A percentile compares a stretch with the other conserved stretches of the same genome.
These are phyloP conservation scores for Fusarium equiseti DNA, from an alignment of 2,329 filamentous ascomycete species.

Conservation along the genomic window DNA sequence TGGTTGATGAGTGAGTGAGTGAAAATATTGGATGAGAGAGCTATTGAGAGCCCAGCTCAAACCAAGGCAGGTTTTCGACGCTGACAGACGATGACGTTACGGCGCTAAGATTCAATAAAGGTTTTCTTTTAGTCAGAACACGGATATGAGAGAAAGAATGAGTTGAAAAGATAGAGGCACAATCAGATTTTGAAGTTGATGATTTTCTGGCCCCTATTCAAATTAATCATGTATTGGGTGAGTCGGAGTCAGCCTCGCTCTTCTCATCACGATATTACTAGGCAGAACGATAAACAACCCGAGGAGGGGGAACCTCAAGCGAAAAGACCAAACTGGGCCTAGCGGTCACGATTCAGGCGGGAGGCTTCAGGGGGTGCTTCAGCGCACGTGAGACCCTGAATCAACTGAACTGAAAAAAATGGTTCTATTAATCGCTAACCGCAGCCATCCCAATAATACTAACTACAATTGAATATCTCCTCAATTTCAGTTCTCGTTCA, in stretches of 20 bases:
- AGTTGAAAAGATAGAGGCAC: neutral
- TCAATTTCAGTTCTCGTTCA: neutral
- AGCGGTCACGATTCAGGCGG: conserved; percentile 26
- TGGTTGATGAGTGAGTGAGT: neutral
- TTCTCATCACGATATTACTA: conserved; percentile 30
- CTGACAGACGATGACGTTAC: conserved; percentile 23
- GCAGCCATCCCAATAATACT: conserved; percentile 6
- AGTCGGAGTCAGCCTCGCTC: conserved; percentile 31
- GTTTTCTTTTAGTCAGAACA: neutral
- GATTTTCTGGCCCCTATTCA: conserved; percentile 32
- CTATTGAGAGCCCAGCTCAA: conserved; percentile 15
- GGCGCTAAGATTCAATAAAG: neutral
- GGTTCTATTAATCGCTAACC: conserved; percentile 4
- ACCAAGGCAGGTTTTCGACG: neutral
- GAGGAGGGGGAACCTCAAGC: conserved; percentile 4
- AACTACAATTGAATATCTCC: neutral
- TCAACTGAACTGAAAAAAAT: neutral
- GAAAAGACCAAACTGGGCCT: conserved; percentile 22
- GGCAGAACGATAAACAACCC: conserved; percentile 27
- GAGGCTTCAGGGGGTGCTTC: neutral
- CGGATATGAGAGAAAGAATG: neutral
- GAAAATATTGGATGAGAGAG: conserved; percentile 3
- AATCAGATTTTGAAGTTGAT: conserved; percentile 4
- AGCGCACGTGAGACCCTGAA: conserved; percentile 27
- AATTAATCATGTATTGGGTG: conserved; percentile 13